A percentile compares a stretch with the other conserved stretches of the same genome.
These are phyloP conservation scores for Fomitopsis pulvina DNA, from an alignment of 768 basidiomycete genomes.

Conservation along the genomic window DNA sequence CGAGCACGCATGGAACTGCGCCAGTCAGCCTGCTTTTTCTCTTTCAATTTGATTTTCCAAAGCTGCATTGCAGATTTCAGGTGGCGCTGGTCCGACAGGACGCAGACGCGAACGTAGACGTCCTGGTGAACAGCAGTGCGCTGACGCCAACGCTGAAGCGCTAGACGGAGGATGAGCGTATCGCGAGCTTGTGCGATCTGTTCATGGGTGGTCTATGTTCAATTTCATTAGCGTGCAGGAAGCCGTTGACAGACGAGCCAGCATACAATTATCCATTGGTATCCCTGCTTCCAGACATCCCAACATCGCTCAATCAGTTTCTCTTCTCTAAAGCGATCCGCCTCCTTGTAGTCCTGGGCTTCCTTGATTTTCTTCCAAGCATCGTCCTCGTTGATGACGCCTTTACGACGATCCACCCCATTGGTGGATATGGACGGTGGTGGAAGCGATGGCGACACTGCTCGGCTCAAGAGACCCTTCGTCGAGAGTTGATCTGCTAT, in stretches of 20 bases:
- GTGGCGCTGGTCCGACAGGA: slow-evolving; percentile 37
- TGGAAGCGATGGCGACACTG: slow-evolving; percentile 4
- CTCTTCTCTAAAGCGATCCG: slow-evolving; percentile 60
- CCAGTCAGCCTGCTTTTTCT: slow-evolving; percentile 55
- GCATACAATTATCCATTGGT: slow-evolving; percentile 69
- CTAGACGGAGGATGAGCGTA: slow-evolving; percentile 51
- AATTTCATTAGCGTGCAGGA: slow-evolving; percentile 7
- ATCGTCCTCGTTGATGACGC: slow-evolving; percentile 60
- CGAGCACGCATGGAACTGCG: slow-evolving; percentile 63
- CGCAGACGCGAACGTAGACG: slow-evolving; percentile 35
- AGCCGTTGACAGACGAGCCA: slow-evolving; percentile 4
- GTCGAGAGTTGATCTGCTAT: neutral
- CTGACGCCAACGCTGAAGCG: slow-evolving; percentile 57
- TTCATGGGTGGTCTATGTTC: slow-evolving; percentile 53
- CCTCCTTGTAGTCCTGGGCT: slow-evolving; percentile 63
- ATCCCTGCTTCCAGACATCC: slow-evolving; percentile 69
- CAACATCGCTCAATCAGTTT: slow-evolving; percentile 63
- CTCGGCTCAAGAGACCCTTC: slow-evolving; percentile 5
- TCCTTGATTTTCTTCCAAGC: slow-evolving; percentile 75
- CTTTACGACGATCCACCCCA: slow-evolving; percentile 34
- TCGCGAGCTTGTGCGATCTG: slow-evolving; percentile 69
- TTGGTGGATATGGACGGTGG: neutral
- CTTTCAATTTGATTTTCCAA: slow-evolving; percentile 52
- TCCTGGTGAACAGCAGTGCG: slow-evolving; percentile 30
- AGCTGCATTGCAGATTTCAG: slow-evolving; percentile 34